phyloP scores from a whole-genome alignment of 2,329 filamentous ascomycete species.

The Chrysoporthe austroafricana region DNA sequence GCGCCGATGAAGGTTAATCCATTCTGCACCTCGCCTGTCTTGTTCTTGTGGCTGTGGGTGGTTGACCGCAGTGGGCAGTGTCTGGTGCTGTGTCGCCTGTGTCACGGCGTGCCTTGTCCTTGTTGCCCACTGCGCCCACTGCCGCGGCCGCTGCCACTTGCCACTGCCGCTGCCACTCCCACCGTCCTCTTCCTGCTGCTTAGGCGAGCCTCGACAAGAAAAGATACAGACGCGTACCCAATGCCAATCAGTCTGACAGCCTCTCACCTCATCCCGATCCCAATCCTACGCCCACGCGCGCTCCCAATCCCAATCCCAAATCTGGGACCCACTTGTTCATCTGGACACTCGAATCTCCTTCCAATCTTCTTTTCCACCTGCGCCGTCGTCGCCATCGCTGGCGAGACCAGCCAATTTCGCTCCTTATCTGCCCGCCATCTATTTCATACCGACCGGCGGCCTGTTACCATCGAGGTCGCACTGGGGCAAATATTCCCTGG shows the following conservation, averaged over 20 bases:
- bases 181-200: not conserved
- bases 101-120: no score
- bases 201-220: not conserved
- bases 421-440: not conserved
- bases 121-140: no score
- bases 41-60: not conserved
- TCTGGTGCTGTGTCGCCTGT: no score
- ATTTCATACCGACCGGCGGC: no score
- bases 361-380: not conserved
- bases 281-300: not conserved
- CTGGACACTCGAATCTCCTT: not conserved
- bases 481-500: slow-evolving; percentile 1
- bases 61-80: no score
- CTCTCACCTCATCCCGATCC: not conserved
- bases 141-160: no score
- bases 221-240: not conserved
- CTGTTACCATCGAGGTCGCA: not conserved
- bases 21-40: no score
- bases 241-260: not conserved
- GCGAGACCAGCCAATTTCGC: slow-evolving; percentile 5
- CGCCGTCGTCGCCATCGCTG: not conserved
- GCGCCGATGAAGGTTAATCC: not conserved
- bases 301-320: not conserved
- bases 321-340: not conserved
- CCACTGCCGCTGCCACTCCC: no score